Evolutionary conservation across 2,329 filamentous ascomycete genomes (phyloP), one percentile per base, ranked within the genome.

Genomic region (Ramularia collo-cygni): DNA sequence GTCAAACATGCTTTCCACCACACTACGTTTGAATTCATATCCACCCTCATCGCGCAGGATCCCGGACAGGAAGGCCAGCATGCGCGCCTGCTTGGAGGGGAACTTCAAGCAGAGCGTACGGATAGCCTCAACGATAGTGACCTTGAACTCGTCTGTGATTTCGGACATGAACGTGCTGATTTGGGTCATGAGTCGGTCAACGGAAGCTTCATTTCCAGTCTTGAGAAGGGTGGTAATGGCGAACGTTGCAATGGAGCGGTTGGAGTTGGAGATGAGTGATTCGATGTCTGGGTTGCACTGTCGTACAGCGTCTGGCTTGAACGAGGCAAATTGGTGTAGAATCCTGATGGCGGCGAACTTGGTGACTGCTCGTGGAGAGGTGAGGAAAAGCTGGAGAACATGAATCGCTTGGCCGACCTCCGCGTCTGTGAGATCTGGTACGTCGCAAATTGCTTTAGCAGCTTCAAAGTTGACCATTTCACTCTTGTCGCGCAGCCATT

Each of bases 391-490:
- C 67, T 98, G 92, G 40, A 98, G 76, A 32, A 94, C 87, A 60
- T 96, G 89, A 35, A 98, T 87, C 18, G 90, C 89, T 65, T 95
- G 88, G 29, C 83, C 77, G 29, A 93, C 85, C 64, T 98, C 90
- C 40, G 80, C 81, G 60, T 98, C 92, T 42, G 85, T 89, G 33
- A 96, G 83, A 63, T 96, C 88, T 50, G 83, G 79, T 76, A 96
- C 83, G 56, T 94, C 85, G 69, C 89, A 94, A 58, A 98, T 95
- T 37, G 90, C 90, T 75, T 96, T 96, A 50, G 92, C 92, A 38
- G 92, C 92, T 69, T 98, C 92, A 54, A 98, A 95, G 71, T 95
- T 96, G 68, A 98, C 89, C 87, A 95, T 94, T 65, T 96, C 92
- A 66, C 88, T 94, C 81, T 98, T 96, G 68, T 96, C 90, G 63